Evolutionary conservation across 2,329 filamentous ascomycete genomes (phyloP).

Genomic region (Nigrograna mackinnonii): DNA sequence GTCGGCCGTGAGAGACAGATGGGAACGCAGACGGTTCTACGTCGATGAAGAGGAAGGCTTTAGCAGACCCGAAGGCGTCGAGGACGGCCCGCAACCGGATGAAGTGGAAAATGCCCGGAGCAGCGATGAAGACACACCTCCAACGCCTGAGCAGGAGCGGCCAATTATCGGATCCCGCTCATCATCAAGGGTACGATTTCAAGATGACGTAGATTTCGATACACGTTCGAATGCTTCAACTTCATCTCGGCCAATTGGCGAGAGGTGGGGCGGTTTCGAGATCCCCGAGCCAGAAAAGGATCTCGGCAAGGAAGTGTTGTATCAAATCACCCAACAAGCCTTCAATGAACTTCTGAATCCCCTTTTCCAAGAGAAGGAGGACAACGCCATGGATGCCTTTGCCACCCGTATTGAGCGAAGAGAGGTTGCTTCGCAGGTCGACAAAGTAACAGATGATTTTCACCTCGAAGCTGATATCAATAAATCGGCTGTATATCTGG

Average conservation of each 20-base stretch:
- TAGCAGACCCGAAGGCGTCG: conserved; percentile 20
- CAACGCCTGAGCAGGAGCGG: conserved; percentile 11
- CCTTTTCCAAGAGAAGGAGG: conserved; percentile 81
- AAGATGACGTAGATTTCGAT: conserved; percentile 72
- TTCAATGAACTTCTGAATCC: conserved; percentile 91
- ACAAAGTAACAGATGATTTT: conserved; percentile 21
- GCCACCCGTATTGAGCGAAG: conserved; percentile 33
- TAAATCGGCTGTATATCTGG: conserved; percentile 19
- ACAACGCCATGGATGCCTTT: conserved; percentile 70
- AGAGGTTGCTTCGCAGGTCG: conserved; percentile 19
- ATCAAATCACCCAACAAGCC: conserved; percentile 87
- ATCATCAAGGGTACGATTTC: conserved; percentile 78
- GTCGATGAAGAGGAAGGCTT: conserved; percentile 83
- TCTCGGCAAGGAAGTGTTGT: conserved; percentile 84
- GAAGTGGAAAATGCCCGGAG: too few relatives aligned
- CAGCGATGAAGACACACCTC: conserved; percentile 4
- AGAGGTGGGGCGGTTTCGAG: conserved; percentile 77
- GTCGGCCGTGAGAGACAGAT: conserved; percentile 62
- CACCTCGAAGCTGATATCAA: conserved; percentile 12
- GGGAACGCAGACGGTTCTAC: conserved; percentile 79
- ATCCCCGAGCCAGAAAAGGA: conserved; percentile 81
- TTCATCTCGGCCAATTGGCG: conserved; percentile 67
- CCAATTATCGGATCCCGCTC: conserved; percentile 62
- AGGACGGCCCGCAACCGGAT: conserved; percentile 9
- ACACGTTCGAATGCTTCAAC: conserved; percentile 72